These are phyloP conservation scores for Mrakiaceae sp. DNA, from an alignment of 1,284 basidiomycete species.

Conservation along the genomic window DNA sequence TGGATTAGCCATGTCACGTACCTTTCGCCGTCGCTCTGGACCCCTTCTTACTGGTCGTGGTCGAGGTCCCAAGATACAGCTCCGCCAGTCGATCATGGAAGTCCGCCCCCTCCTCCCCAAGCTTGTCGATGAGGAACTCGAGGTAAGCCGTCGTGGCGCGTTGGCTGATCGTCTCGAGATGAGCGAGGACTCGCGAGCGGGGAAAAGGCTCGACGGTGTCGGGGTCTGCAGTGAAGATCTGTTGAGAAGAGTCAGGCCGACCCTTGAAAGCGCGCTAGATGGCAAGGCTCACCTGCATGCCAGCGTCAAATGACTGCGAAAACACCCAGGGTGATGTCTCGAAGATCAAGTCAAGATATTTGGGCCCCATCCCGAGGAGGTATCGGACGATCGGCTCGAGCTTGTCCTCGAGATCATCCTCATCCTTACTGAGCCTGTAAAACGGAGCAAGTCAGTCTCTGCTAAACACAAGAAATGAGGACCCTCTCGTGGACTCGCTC, in stretches of 20 bases:
- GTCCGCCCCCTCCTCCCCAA: slow-evolving; percentile 52
- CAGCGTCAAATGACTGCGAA: slow-evolving; percentile 55
- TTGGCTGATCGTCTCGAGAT: slow-evolving; percentile 59
- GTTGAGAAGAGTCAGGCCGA: neutral
- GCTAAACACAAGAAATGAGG: neutral
- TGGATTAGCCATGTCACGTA: neutral
- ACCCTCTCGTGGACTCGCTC: slow-evolving; percentile 45
- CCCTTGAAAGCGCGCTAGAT: neutral
- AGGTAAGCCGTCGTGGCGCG: slow-evolving; percentile 65
- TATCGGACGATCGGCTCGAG: slow-evolving; percentile 77
- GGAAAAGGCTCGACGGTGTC: slow-evolving; percentile 68
- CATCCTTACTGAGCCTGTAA: slow-evolving; percentile 61
- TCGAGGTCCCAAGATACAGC: slow-evolving; percentile 51
- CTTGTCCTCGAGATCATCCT: slow-evolving; percentile 65
- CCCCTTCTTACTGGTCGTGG: neutral
- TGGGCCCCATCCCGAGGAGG: slow-evolving; percentile 76
- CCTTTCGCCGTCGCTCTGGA: slow-evolving; percentile 22
- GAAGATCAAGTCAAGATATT: slow-evolving; percentile 67
- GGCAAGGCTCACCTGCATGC: slow-evolving; percentile 50
- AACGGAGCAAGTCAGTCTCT: neutral
- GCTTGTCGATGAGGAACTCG: slow-evolving; percentile 69
- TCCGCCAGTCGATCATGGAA: slow-evolving; percentile 84
- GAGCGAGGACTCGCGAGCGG: slow-evolving; percentile 58
- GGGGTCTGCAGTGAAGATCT: slow-evolving; percentile 87
- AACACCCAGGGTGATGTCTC: slow-evolving; percentile 75